A percentile compares a stretch with the other conserved stretches of the same genome.
phyloP scores from a whole-genome alignment of 306 rosid species.

The Gillenia trifoliata region DNA sequence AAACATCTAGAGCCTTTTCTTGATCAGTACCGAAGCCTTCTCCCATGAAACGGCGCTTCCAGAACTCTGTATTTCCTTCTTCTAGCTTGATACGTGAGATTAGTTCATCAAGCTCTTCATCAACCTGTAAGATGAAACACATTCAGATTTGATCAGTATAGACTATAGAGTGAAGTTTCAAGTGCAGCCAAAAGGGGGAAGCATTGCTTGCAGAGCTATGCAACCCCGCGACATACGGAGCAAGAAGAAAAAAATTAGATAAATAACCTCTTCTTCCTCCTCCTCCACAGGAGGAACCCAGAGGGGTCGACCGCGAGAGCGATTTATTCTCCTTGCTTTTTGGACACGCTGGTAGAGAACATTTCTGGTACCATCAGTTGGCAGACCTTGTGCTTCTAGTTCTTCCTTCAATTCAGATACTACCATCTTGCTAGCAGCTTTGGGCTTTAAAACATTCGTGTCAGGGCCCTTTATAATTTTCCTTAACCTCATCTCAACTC shows the following conservation, averaged over 20 bases:
- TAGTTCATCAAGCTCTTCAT: constrained; percentile 85
- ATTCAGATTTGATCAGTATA: constrained; percentile 17
- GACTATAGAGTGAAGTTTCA: constrained; percentile 11
- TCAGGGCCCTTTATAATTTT: constrained; percentile 85
- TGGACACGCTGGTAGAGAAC: constrained; percentile 99
- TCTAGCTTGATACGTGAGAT: constrained; percentile 74
- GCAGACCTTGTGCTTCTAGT: constrained; percentile 89
- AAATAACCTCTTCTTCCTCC: constrained; percentile 86
- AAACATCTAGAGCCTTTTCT: constrained; percentile 40
- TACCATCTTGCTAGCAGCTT: constrained; percentile 96
- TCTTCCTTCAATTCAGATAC: constrained; percentile 91
- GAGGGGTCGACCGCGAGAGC: constrained; percentile 96
- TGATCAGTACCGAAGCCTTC: constrained; percentile 52
- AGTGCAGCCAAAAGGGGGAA: neutral
- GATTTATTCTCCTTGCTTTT: constrained; percentile 96
- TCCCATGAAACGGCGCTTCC: constrained; percentile 92
- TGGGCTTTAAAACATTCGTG: constrained; percentile 78
- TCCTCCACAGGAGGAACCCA: constrained; percentile 97
- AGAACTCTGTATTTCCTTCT: constrained; percentile 91
- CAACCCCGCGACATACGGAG: neutral
- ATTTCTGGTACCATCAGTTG: constrained; percentile 93
- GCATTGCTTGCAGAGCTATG: neutral
- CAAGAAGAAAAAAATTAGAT: neutral
- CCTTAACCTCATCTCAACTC: constrained; percentile 73
- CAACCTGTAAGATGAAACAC: constrained; percentile 50